phyloP scores from a whole-genome alignment of 164 flowering plant genomes.

The Platanus orientalis region DNA sequence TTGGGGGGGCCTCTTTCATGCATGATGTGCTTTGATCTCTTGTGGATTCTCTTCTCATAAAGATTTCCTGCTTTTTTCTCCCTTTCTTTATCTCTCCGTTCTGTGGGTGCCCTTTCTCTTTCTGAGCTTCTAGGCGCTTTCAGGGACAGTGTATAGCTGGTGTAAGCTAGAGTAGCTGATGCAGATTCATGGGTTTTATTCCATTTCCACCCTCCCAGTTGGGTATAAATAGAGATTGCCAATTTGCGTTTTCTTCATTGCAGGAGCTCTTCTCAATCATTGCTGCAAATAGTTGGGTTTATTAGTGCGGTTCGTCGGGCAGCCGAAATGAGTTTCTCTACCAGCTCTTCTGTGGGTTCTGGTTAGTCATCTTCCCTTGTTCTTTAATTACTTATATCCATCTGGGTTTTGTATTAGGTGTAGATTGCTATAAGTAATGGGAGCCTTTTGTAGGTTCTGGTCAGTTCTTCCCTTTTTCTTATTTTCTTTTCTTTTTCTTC shows the following conservation, averaged over 20 bases:
- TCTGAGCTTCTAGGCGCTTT: constrained; percentile 36
- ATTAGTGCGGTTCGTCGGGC: constrained; percentile 11
- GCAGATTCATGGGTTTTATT: constrained; percentile 44
- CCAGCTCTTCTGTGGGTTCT: constrained; percentile 56
- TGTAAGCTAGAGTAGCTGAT: constrained; percentile 27
- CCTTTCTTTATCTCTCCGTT: constrained; percentile 37
- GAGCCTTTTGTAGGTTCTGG: neutral
- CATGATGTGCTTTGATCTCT: constrained; percentile 22
- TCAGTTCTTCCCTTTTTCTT: neutral
- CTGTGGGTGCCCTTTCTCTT: constrained; percentile 49
- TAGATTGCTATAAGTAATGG: constrained; percentile 7
- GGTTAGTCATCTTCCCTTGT: constrained; percentile 55
- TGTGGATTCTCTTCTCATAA: constrained; percentile 35
- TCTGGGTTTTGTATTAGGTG: constrained; percentile 1
- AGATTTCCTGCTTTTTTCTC: constrained; percentile 56
- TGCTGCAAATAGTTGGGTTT: constrained; percentile 21
- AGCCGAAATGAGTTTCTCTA: constrained; percentile 63
- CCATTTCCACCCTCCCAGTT: constrained; percentile 26
- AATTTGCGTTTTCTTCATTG: constrained; percentile 39
- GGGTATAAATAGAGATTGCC: constrained; percentile 57
- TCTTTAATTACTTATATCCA: neutral
- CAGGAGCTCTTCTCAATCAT: constrained; percentile 29
- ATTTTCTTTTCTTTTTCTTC: neutral
- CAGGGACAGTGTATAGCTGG: constrained; percentile 44
- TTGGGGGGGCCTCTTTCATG: constrained; percentile 28